phyloP scores from a whole-genome alignment of 345 rosid species.

The Firmiana major region DNA sequence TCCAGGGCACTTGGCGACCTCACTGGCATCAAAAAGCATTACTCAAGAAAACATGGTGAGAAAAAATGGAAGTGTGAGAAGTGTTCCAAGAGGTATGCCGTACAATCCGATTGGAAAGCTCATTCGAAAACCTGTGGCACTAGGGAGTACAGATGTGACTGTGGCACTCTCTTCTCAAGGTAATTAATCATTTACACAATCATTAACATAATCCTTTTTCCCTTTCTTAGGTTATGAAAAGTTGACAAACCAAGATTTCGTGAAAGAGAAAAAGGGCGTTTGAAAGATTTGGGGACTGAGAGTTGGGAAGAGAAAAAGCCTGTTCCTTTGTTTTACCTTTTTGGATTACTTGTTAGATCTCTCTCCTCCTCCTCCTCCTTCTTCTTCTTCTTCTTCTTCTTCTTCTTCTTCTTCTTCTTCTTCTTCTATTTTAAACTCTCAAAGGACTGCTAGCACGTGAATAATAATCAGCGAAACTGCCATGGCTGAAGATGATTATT shows the following conservation, averaged over 20 bases:
- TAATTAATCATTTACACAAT: conserved; percentile 20
- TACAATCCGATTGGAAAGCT: conserved; percentile 90
- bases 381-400: no score
- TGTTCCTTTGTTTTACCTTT: conserved; percentile 3
- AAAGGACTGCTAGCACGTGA: conserved; percentile 2
- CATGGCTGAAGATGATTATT: conserved; percentile 1
- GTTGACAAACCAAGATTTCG: background rate
- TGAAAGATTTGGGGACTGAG: conserved; percentile 12
- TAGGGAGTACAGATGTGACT: conserved; percentile 76
- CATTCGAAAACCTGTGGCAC: conserved; percentile 90
- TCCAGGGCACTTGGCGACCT: conserved; percentile 85
- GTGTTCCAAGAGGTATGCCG: conserved; percentile 75
- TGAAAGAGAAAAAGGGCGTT: background rate
- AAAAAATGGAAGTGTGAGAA: conserved; percentile 90
- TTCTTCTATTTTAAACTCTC: conserved; percentile 1
- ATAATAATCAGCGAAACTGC: conserved; percentile 1
- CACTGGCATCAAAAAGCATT: conserved; percentile 80
- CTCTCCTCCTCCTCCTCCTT: background rate
- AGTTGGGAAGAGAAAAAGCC: conserved; percentile 7
- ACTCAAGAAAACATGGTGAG: conserved; percentile 78
- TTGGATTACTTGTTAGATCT: conserved; percentile 1
- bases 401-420: no score
- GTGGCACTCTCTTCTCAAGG: conserved; percentile 90
- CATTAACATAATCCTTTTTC: background rate
- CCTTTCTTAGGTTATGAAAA: background rate